Evolutionary conservation across 1,284 basidiomycete genomes (phyloP).

Genomic region (Heliocybe sulcata): DNA sequence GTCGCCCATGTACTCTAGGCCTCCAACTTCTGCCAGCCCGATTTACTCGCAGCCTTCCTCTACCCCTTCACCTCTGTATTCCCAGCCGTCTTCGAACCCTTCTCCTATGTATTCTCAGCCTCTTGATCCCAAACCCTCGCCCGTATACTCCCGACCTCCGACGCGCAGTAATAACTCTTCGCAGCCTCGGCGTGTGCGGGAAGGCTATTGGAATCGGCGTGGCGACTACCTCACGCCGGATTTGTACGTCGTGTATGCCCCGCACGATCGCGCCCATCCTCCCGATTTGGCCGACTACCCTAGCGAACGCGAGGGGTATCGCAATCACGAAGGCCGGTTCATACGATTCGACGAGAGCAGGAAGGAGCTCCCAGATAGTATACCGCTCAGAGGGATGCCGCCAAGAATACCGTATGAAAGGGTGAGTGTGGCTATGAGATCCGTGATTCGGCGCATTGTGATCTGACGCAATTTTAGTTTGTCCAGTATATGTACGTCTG

Average conservation of each 20-base stretch:
- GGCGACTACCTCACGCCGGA: conserved; percentile 56
- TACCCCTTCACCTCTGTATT: too few species aligned
- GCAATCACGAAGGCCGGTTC: conserved; percentile 37
- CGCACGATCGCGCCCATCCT: conserved; percentile 42
- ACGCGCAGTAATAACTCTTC: not conserved
- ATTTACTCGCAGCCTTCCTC: too few species aligned
- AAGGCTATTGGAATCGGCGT: conserved; percentile 61
- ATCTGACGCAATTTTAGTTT: not conserved
- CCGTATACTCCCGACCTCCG: not conserved
- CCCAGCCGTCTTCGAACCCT: too few species aligned
- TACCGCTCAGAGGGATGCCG: conserved; percentile 44
- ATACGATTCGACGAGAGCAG: conserved; percentile 31
- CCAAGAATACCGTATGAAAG: conserved; percentile 48
- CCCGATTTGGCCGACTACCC: conserved; percentile 53
- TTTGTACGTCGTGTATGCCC: conserved; percentile 56
- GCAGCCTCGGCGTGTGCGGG: conserved; percentile 25
- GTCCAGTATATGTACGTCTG: not conserved
- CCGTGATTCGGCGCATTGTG: not conserved
- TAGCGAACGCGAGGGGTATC: conserved; percentile 39
- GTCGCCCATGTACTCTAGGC: too few species aligned
- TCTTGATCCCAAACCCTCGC: too few species aligned
- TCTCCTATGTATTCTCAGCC: too few species aligned
- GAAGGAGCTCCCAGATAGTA: conserved; percentile 48
- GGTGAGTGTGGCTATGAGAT: conserved; percentile 28
- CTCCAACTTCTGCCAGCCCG: too few species aligned